A percentile compares a stretch with the other conserved stretches of the same genome.
Evolutionary conservation across 108 stramenopile genomes (phyloP).

Genomic region (Nitzschia putrida): DNA sequence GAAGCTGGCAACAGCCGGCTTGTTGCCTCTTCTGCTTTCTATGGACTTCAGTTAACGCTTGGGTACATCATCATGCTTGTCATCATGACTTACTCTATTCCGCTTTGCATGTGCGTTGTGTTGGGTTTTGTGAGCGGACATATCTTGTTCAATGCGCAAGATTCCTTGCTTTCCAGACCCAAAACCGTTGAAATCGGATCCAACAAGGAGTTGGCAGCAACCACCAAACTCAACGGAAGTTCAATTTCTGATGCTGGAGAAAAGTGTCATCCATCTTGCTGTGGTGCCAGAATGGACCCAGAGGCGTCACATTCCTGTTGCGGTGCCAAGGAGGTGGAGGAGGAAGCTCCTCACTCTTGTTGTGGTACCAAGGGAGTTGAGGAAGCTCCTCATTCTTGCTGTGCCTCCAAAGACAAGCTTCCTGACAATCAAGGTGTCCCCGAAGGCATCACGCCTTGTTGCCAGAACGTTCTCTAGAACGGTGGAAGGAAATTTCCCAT

Average conservation of each 20-base stretch:
- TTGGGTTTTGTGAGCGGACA: constrained; percentile 73
- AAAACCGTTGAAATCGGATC: constrained; percentile 3
- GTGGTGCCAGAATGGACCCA: neutral
- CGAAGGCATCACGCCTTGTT: constrained; percentile 73
- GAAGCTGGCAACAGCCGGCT: constrained; percentile 45
- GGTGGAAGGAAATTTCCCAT: neutral
- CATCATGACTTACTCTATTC: constrained; percentile 78
- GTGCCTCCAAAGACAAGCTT: constrained; percentile 17
- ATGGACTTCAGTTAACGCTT: constrained; percentile 75
- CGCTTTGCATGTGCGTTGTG: constrained; percentile 65
- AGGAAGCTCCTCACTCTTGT: neutral
- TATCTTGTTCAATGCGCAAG: constrained; percentile 73
- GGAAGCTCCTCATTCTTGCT: neutral
- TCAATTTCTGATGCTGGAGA: constrained; percentile 12
- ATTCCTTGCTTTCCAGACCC: constrained; percentile 43
- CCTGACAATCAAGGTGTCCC: constrained; percentile 23
- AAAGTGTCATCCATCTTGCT: neutral
- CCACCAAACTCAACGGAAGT: neutral
- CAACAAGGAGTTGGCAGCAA: neutral
- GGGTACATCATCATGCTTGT: constrained; percentile 85
- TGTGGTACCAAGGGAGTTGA: neutral
- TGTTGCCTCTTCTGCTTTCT: constrained; percentile 53
- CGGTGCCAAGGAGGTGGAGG: neutral
- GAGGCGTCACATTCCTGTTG: neutral
- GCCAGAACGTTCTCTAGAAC: constrained; percentile 49